phyloP scores from a whole-genome alignment of 345 rosid species.

The Hibiscus tridactylites region DNA sequence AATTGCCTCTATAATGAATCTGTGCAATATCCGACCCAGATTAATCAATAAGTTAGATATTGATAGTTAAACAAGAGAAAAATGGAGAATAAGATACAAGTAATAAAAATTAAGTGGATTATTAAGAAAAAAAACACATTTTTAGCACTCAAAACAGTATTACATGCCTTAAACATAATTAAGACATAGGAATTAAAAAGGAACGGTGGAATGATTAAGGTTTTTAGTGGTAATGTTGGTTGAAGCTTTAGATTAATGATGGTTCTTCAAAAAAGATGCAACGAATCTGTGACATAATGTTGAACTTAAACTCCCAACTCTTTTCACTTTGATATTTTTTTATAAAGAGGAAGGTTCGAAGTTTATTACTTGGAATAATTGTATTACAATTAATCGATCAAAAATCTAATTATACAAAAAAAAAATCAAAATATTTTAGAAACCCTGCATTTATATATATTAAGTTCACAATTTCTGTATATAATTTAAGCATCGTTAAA shows the following conservation, averaged over 20 bases:
- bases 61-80: too few relatives aligned
- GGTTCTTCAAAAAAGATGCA: neutral
- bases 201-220: neutral
- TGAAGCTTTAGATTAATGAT: neutral
- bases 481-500: too few relatives aligned
- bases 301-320: neutral
- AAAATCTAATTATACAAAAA: too few relatives aligned
- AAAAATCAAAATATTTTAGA: too few relatives aligned
- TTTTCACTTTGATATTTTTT: neutral
- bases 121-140: neutral
- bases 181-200: neutral
- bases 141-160: neutral
- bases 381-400: too few relatives aligned
- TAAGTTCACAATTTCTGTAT: too few relatives aligned
- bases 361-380: too few relatives aligned
- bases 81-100: neutral
- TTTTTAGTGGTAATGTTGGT: neutral
- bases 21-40: too few relatives aligned
- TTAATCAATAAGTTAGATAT: too few relatives aligned
- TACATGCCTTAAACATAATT: neutral
- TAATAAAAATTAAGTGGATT: neutral
- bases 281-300: conserved; percentile 1
- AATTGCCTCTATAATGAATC: too few relatives aligned
- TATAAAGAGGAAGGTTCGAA: neutral
- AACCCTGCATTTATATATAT: too few relatives aligned